Evolutionary conservation across 306 rosid species (phyloP).

Genomic region (Psophocarpus tetragonolobus): DNA sequence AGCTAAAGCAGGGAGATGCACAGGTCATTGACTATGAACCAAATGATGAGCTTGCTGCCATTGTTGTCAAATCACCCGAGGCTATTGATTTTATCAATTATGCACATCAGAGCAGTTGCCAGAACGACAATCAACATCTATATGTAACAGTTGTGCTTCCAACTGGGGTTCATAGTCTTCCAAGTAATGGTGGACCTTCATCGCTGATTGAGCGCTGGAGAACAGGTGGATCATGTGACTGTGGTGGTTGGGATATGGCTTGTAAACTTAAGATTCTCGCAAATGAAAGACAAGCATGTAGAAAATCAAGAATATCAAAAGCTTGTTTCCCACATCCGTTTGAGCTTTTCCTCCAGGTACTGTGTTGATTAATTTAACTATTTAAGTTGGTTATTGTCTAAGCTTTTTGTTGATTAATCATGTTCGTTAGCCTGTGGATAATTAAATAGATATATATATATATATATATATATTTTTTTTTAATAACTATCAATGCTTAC

Average conservation of each 20-base stretch:
- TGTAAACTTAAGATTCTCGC: slow-evolving; percentile 74
- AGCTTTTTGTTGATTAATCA: neutral
- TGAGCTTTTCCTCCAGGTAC: slow-evolving; percentile 82
- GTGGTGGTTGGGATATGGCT: slow-evolving; percentile 99
- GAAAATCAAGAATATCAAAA: slow-evolving; percentile 48
- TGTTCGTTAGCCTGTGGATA: slow-evolving; percentile 17
- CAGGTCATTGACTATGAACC: slow-evolving; percentile 69
- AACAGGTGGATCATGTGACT: slow-evolving; percentile 92
- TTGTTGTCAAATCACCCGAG: slow-evolving; percentile 67
- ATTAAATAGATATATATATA: slow-evolving; percentile 17
- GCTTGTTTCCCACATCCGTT: slow-evolving; percentile 47
- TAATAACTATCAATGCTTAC: slow-evolving; percentile 30
- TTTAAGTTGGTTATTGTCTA: slow-evolving; percentile 7
- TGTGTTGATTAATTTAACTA: slow-evolving; percentile 17
- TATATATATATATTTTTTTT: slow-evolving; percentile 20
- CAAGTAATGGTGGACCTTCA: slow-evolving; percentile 93
- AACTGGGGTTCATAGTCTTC: slow-evolving; percentile 84
- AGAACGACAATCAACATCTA: slow-evolving; percentile 37
- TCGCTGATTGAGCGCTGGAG: slow-evolving; percentile 94
- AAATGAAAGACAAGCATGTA: slow-evolving; percentile 46
- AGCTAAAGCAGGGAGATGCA: slow-evolving; percentile 53
- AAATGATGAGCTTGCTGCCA: slow-evolving; percentile 86
- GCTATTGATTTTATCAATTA: slow-evolving; percentile 25
- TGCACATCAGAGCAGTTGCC: slow-evolving; percentile 32
- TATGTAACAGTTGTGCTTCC: slow-evolving; percentile 84